Base-by-base conservation (phyloP, 192 early-diverging fungal species). In the Diversispora epigaea region DNA sequence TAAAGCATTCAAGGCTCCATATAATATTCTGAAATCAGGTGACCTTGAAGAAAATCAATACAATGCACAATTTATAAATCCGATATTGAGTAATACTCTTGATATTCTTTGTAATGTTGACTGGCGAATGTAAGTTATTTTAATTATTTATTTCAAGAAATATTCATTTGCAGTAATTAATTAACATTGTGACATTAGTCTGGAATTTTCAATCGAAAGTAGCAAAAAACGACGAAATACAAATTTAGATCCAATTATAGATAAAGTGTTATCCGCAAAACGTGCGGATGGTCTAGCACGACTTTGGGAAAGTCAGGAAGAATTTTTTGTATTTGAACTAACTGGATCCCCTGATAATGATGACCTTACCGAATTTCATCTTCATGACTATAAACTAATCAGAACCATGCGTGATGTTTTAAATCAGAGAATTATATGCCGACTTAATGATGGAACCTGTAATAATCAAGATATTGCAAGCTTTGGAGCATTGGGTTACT, bases 121-220 rank as follows among this genome's bases (percentile, higher is more conserved):
- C n/a, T 70, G 71, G 71, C 55, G 71, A 73, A 73, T 61, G 71
- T 61, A 73, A 46, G 71, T 73, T 44, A 58, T 21, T 52, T 39
- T 19, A 47, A 73, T 73, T 73, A 73, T 73, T 3, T 50, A 44
- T n/a, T n/a, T 15, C 22, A 43, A 39, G 22, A 73, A 73, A 19
- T 15, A 61, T 68, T 52, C 49, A 73, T 61, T 60, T 21, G 19
- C 40, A 45, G 40, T 58, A 17, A 69, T 17, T 69, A 54, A 69
- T 55, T 69, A 66, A 12, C 21, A 46, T 69, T 55, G 19, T 61
- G 39, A 60, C 15, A 73, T 60, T 73, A 73, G 71, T 45, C 71
- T 73, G 2, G 43, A 73, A 73, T 41, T 73, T 4, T 57, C 57
- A 22, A 14, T 73, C n/a, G 45, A 73, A 73, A 73, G 71, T 60